Conservation (phyloP, 352 stramenopile species). For the Globisporangium recalcitrans region DNA sequence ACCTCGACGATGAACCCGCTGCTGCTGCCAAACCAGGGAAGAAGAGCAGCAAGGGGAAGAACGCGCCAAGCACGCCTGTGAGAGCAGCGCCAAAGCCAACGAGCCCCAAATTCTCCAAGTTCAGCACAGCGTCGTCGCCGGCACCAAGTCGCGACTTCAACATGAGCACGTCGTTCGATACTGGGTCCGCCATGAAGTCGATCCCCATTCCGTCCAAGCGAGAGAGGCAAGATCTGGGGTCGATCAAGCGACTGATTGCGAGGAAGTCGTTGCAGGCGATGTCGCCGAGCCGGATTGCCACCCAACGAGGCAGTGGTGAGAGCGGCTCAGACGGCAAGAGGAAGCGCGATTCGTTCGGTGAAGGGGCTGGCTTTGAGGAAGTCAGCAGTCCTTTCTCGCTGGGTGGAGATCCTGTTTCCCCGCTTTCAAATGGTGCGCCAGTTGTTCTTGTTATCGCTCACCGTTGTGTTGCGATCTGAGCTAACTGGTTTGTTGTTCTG, state of each 20-base stretch:
- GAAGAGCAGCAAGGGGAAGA: constrained; percentile 5
- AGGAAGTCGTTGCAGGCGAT: constrained; percentile 15
- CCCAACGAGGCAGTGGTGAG: neutral
- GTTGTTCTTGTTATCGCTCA: neutral
- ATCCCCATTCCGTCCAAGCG: constrained; percentile 23
- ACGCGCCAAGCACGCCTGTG: neutral
- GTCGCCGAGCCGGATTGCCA: constrained; percentile 3
- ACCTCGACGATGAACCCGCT: constrained; percentile 16
- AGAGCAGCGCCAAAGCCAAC: constrained; percentile 6
- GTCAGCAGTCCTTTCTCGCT: constrained; percentile 52
- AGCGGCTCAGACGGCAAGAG: constrained; percentile 12
- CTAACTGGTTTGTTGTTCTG: neutral
- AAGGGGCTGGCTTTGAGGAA: constrained; percentile 30
- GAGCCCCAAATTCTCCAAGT: constrained; percentile 15
- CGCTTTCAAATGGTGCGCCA: constrained; percentile 55
- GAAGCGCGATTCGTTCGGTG: constrained; percentile 26
- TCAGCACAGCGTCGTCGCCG: constrained; percentile 18
- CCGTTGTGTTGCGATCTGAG: neutral
- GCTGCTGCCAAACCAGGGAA: neutral
- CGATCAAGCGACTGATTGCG: constrained; percentile 11
- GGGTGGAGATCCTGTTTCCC: constrained; percentile 53
- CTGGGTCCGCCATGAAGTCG: constrained; percentile 22
- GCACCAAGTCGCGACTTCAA: constrained; percentile 18
- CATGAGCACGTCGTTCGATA: constrained; percentile 21
- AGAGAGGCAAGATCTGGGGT: constrained; percentile 18